phyloP scores from a whole-genome alignment of 2,329 filamentous ascomycete species.

The Teratosphaeria epicoccoides region DNA sequence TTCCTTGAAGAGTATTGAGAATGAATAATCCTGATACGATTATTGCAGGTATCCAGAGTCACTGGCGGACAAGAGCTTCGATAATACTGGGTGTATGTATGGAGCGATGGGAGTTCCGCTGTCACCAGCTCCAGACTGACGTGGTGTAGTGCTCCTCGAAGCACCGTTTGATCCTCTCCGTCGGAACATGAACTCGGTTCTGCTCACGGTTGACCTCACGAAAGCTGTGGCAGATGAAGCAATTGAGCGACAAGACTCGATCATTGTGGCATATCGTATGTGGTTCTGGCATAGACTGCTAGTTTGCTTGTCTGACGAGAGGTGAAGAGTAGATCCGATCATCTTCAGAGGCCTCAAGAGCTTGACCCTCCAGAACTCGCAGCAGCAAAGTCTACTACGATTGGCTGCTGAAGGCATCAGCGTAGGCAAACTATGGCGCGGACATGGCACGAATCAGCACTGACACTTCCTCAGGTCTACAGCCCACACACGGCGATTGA shows the following conservation, averaged over 20 bases:
- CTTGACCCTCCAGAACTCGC: slow-evolving; percentile 70
- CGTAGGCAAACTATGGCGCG: slow-evolving; percentile 27
- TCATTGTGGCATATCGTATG: slow-evolving; percentile 83
- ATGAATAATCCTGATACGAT: slow-evolving; percentile 9
- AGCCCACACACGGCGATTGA: slow-evolving; percentile 93
- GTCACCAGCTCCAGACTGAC: background rate
- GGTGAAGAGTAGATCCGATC: slow-evolving; percentile 62
- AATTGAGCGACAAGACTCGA: slow-evolving; percentile 61
- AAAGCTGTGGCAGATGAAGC: slow-evolving; percentile 83
- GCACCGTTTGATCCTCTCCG: slow-evolving; percentile 50
- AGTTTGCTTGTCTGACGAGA: slow-evolving; percentile 15
- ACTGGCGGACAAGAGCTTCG: slow-evolving; percentile 81
- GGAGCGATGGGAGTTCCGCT: background rate
- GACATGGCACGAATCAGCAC: background rate
- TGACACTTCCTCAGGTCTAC: slow-evolving; percentile 50
- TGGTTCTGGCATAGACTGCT: slow-evolving; percentile 3
- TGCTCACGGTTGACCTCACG: slow-evolving; percentile 86
- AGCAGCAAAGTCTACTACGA: slow-evolving; percentile 74
- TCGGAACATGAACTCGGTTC: slow-evolving; percentile 53
- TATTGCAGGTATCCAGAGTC: slow-evolving; percentile 70
- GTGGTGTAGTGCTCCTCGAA: slow-evolving; percentile 51
- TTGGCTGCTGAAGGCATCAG: slow-evolving; percentile 80
- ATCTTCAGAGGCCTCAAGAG: slow-evolving; percentile 91
- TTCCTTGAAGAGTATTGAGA: background rate
- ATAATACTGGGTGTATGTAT: slow-evolving; percentile 72